phyloP scores from a whole-genome alignment of 768 basidiomycete species.

The Tricholoma hemisulphureum region DNA sequence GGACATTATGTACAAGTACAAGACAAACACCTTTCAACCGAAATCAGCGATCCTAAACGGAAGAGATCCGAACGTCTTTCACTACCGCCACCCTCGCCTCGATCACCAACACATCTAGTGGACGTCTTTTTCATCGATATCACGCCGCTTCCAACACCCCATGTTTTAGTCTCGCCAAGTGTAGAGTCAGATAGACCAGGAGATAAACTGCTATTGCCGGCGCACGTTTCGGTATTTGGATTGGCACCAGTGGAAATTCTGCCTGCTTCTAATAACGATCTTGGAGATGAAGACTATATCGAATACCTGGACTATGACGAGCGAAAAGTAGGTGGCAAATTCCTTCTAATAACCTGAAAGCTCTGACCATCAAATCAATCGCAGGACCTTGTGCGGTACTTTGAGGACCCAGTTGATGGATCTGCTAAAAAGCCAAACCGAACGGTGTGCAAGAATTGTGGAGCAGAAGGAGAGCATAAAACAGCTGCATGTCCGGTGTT shows the following conservation, averaged over 20 bases:
- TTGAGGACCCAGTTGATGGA: conserved; percentile 47
- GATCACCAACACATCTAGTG: conserved; percentile 7
- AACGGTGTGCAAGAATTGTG: conserved; percentile 74
- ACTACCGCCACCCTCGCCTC: conserved; percentile 13
- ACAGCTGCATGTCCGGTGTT: conserved; percentile 65
- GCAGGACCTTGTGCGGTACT: conserved; percentile 65
- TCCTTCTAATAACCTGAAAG: neutral
- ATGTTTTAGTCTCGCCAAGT: conserved; percentile 9
- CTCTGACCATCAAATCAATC: neutral
- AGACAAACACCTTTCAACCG: neutral
- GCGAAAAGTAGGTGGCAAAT: conserved; percentile 44
- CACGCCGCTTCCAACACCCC: conserved; percentile 30
- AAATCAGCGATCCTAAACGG: neutral
- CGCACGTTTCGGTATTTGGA: conserved; percentile 64
- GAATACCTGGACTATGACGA: conserved; percentile 78
- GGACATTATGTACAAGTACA: neutral
- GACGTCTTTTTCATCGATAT: conserved; percentile 53
- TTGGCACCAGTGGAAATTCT: conserved; percentile 47
- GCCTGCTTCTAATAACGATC: conserved; percentile 36
- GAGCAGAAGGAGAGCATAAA: conserved; percentile 69
- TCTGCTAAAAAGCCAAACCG: conserved; percentile 41
- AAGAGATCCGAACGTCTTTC: conserved; percentile 7
- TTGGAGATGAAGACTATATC: conserved; percentile 66
- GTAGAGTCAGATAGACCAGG: conserved; percentile 17
- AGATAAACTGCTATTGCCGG: conserved; percentile 52